Percentiles rank a stretch among this genome's conserved stretches.
Evolutionary conservation across 805 yeast species (phyloP).

Genomic region (Saturnispora serradocipensis): DNA sequence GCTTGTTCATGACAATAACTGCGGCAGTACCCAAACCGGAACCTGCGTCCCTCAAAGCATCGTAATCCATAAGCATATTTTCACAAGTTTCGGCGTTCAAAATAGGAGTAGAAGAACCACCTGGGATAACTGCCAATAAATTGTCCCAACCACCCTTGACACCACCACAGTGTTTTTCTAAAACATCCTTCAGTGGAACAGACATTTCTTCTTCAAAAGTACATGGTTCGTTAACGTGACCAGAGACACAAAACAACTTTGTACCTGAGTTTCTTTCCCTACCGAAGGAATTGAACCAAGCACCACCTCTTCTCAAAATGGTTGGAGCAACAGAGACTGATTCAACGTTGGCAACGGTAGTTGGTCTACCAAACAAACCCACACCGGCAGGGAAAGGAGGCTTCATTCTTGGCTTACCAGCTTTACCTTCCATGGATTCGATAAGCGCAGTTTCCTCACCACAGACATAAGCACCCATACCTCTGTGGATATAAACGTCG

Average conservation of each 20-base stretch:
- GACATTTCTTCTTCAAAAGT: slow-evolving; percentile 94
- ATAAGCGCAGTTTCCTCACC: slow-evolving; percentile 90
- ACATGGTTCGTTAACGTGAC: slow-evolving; percentile 88
- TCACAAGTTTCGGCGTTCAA: slow-evolving; percentile 61
- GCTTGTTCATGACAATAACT: slow-evolving; percentile 83
- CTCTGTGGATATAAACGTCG: slow-evolving; percentile 80
- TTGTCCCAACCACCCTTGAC: slow-evolving; percentile 91
- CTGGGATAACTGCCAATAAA: slow-evolving; percentile 79
- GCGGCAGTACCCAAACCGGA: slow-evolving; percentile 92
- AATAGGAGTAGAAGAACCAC: slow-evolving; percentile 83
- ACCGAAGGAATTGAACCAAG: slow-evolving; percentile 79
- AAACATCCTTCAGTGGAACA: slow-evolving; percentile 69
- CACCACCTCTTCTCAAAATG: slow-evolving; percentile 80
- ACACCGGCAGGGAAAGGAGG: slow-evolving; percentile 96
- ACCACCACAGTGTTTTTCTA: slow-evolving; percentile 88
- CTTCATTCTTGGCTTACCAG: slow-evolving; percentile 88
- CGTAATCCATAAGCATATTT: slow-evolving; percentile 76
- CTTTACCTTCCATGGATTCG: slow-evolving; percentile 85
- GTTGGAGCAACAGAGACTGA: slow-evolving; percentile 88
- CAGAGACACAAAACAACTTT: slow-evolving; percentile 78
- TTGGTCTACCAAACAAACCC: slow-evolving; percentile 84
- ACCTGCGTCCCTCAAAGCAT: slow-evolving; percentile 75
- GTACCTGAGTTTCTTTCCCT: slow-evolving; percentile 80
- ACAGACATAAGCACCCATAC: slow-evolving; percentile 89
- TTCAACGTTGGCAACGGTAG: slow-evolving; percentile 86